These are phyloP conservation scores for Trichoderma atrobrunneum DNA, from an alignment of 2,329 filamentous ascomycete species.

Conservation along the genomic window DNA sequence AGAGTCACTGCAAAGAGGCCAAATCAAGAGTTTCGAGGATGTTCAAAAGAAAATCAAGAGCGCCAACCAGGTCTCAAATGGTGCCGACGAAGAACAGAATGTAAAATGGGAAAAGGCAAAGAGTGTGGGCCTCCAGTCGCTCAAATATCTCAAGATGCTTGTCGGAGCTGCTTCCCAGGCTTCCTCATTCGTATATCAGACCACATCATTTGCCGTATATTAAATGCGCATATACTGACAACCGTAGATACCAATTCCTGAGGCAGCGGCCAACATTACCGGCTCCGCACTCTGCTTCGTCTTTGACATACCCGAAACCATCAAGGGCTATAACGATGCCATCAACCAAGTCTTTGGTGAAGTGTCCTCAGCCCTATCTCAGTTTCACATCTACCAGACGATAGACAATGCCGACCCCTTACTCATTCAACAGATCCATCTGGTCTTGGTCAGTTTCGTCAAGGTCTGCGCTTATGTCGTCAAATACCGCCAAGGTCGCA, in stretches of 20 bases:
- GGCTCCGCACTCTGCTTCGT: not conserved
- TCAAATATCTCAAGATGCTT: conserved; percentile 7
- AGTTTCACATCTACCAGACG: not conserved
- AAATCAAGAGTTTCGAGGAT: not conserved
- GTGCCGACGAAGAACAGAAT: not conserved
- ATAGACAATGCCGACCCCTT: not conserved
- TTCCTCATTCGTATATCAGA: not conserved
- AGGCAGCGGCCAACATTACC: not conserved
- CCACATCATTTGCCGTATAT: not conserved
- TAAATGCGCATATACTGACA: not conserved
- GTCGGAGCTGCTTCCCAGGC: not conserved
- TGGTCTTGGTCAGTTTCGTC: not conserved
- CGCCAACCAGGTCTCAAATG: not conserved
- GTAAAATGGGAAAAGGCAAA: not conserved
- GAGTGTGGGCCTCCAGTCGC: not conserved
- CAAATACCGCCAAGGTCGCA: not conserved
- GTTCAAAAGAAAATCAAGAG: not conserved
- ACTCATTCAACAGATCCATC: not conserved
- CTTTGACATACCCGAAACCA: not conserved
- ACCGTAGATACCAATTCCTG: not conserved
- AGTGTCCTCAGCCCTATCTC: not conserved
- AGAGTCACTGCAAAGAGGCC: not conserved
- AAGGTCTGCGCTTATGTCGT: conserved; percentile 1
- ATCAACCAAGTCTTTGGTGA: not conserved
- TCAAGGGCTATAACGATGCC: not conserved